Evolutionary conservation across 176 grass and related monocot species (phyloP).

Genomic region (Panicum miliaceum): DNA sequence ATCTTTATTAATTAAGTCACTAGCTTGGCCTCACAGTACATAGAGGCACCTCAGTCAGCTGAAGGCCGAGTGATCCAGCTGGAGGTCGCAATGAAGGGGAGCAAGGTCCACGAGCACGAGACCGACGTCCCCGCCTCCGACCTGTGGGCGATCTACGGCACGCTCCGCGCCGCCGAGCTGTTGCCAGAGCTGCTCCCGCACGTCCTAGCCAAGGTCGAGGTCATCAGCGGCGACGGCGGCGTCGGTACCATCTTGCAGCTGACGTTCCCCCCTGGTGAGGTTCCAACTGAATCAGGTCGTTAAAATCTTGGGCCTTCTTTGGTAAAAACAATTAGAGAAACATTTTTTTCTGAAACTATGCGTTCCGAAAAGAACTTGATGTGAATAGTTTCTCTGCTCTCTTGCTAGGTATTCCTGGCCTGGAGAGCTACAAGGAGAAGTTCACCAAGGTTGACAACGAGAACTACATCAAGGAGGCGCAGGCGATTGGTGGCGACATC

Average conservation of each 20-base stretch:
- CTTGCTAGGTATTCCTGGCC: constrained; percentile 43
- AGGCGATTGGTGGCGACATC: constrained; percentile 7
- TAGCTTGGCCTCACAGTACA: background rate
- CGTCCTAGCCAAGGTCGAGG: background rate
- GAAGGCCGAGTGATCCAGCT: background rate
- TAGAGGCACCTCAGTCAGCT: background rate
- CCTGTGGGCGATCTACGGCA: constrained; percentile 34
- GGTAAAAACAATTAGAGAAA: no score
- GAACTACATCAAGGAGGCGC: constrained; percentile 39
- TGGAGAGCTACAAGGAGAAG: constrained; percentile 28
- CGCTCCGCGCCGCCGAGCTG: background rate
- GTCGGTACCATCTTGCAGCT: constrained; percentile 43
- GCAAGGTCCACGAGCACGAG: constrained; percentile 43
- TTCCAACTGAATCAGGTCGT: background rate
- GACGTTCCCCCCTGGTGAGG: constrained; percentile 51
- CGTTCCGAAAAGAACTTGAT: background rate
- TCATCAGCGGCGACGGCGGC: constrained; percentile 34
- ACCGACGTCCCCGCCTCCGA: constrained; percentile 22
- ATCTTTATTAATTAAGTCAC: background rate
- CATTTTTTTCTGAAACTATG: no score
- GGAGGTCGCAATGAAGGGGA: constrained; percentile 34
- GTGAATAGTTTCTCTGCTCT: no score
- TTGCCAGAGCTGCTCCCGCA: constrained; percentile 12
- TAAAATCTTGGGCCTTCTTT: no score
- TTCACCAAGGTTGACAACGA: constrained; percentile 35